Conservation (phyloP, 768 basidiomycete species). For the Erythrobasidium yunnanense region DNA sequence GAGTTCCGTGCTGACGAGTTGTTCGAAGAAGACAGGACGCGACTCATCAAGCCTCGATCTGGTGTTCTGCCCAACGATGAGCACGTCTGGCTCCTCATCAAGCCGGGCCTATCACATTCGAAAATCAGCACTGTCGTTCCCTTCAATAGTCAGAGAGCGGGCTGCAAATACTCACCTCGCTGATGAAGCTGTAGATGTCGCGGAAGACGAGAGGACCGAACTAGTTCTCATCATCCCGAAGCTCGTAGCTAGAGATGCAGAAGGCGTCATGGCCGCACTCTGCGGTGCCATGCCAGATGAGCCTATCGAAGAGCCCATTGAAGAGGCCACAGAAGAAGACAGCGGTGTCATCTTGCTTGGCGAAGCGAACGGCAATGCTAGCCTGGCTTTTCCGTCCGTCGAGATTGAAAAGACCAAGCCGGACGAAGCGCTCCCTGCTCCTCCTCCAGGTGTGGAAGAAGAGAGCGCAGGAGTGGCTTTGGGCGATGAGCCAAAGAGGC, state of each 20-base stretch:
- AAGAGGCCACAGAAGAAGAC: not conserved
- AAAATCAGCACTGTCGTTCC: no score
- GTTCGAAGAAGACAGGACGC: no score
- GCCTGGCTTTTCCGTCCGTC: conserved; percentile 14
- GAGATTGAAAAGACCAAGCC: conserved; percentile 5
- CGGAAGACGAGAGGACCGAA: not conserved
- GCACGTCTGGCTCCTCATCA: no score
- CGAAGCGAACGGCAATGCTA: not conserved
- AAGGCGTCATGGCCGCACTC: not conserved
- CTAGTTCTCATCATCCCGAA: not conserved
- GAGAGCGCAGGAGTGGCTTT: not conserved
- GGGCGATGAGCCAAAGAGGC: not conserved
- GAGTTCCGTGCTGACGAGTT: no score
- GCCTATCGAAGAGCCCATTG: not conserved
- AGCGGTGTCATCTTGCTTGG: not conserved
- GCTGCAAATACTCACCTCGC: not conserved
- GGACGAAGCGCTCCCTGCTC: not conserved
- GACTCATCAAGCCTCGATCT: no score
- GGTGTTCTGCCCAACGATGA: no score
- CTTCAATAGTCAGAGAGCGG: no score
- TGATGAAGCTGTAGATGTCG: not conserved
- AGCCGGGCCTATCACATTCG: no score
- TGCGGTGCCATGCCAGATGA: not conserved
- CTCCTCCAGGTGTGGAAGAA: not conserved
- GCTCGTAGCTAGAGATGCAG: not conserved